Conservation (phyloP, 306 rosid species). For the Corylus heterophylla region DNA sequence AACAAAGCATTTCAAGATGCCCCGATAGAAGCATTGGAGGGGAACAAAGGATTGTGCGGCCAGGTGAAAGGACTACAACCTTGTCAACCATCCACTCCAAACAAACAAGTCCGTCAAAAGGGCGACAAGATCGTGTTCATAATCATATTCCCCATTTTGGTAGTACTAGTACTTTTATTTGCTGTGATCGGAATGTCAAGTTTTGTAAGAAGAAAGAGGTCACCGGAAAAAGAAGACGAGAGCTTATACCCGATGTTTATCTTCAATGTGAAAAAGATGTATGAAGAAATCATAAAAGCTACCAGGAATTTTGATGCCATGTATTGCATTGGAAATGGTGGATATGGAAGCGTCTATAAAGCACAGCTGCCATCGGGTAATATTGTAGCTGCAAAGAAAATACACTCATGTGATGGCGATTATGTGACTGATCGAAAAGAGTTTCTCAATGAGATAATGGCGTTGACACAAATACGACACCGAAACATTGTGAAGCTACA, state of each 20-base stretch:
- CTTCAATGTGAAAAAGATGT: conserved; percentile 23
- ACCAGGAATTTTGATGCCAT: conserved; percentile 21
- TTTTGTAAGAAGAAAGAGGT: not conserved
- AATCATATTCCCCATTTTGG: conserved; percentile 13
- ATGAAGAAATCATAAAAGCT: conserved; percentile 24
- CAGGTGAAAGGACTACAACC: conserved; percentile 9
- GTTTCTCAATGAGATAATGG: conserved; percentile 29
- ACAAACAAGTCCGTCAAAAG: not conserved
- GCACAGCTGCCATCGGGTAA: not conserved
- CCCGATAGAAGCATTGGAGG: not conserved
- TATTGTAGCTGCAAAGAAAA: conserved; percentile 18
- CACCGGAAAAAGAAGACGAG: not conserved
- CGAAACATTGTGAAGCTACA: conserved; percentile 28
- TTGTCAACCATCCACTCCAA: not conserved
- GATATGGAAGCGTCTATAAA: conserved; percentile 30
- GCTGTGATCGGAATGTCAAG: not conserved
- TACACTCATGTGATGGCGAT: not conserved
- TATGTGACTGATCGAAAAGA: conserved; percentile 7
- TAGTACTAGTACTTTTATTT: not conserved
- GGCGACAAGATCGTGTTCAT: not conserved
- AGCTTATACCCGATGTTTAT: not conserved
- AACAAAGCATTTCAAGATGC: conserved; percentile 15
- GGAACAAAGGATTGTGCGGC: conserved; percentile 26
- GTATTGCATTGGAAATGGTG: conserved; percentile 34
- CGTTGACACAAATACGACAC: conserved; percentile 27